A percentile compares a stretch with the other conserved stretches of the same genome.
phyloP scores from a whole-genome alignment of 176 grass and related monocot species.

The Aegilops longissima region DNA sequence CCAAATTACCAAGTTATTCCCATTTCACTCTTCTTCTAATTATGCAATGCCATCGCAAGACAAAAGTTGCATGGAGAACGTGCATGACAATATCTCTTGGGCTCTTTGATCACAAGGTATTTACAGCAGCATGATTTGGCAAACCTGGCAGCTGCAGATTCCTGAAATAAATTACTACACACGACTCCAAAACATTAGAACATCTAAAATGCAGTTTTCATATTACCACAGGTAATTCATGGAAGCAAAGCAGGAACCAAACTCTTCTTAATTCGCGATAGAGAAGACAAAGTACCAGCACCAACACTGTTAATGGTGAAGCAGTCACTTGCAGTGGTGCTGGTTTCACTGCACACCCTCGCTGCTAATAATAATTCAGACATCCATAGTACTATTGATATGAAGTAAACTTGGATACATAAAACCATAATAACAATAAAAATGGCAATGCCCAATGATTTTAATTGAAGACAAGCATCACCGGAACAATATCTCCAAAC shows the following conservation, averaged over 20 bases:
- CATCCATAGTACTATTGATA: neutral
- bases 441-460: neutral
- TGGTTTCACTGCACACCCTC: constrained; percentile 1
- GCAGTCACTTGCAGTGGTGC: neutral
- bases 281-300: neutral
- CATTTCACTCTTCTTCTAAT: neutral
- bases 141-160: neutral
- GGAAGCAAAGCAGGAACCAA: neutral
- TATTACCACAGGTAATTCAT: neutral
- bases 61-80: neutral
- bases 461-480: constrained; percentile 5
- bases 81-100: neutral
- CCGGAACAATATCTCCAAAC: constrained; percentile 1
- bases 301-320: neutral
- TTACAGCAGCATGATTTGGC: neutral
- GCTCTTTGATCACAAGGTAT: neutral
- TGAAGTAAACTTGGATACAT: constrained; percentile 12
- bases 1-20: neutral
- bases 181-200: neutral
- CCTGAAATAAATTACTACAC: neutral
- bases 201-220: neutral
- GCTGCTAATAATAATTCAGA: constrained; percentile 20
- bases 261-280: neutral
- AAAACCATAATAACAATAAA: neutral
- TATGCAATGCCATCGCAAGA: neutral